A percentile compares a stretch with the other conserved stretches of the same genome.
phyloP scores from a whole-genome alignment of 306 rosid species.

The Acacia acuminata region DNA sequence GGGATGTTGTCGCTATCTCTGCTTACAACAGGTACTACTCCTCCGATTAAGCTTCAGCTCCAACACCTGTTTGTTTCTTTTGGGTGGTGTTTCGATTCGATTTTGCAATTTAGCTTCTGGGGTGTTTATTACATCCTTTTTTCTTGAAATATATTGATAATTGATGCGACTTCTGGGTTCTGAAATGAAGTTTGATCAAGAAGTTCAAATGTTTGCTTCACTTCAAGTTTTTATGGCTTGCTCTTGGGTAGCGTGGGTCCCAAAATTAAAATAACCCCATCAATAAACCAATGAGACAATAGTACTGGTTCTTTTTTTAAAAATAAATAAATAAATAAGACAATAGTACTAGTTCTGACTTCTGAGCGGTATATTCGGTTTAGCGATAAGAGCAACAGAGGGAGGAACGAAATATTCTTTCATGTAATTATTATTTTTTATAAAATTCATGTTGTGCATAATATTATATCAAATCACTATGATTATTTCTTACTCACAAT shows the following conservation, averaged over 20 bases:
- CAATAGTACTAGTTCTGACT: too few species aligned
- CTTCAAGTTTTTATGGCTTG: too few species aligned
- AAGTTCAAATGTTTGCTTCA: too few species aligned
- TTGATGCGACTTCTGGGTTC: background rate
- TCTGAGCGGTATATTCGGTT: too few species aligned
- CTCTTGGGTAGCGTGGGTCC: background rate
- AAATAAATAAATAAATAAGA: too few species aligned
- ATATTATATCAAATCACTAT: background rate
- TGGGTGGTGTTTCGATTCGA: background rate
- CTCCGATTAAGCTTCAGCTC: background rate
- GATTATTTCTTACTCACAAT: background rate
- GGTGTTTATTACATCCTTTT: too few species aligned
- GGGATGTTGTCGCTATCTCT: slow-evolving; percentile 74
- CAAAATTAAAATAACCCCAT: background rate
- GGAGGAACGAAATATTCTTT: too few species aligned
- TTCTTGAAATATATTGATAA: background rate
- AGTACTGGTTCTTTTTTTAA: too few species aligned
- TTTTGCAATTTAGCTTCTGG: background rate
- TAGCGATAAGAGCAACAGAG: too few species aligned
- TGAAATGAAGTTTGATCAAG: background rate
- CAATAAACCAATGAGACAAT: too few species aligned
- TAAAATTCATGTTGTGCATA: too few species aligned
- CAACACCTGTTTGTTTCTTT: background rate
- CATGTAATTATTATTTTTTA: too few species aligned
- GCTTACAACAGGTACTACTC: slow-evolving; percentile 69